Evolutionary conservation across 2,329 filamentous ascomycete species (phyloP), one percentile per base, ranked within the genome.

Genomic region (Aureobasidium sp.): DNA sequence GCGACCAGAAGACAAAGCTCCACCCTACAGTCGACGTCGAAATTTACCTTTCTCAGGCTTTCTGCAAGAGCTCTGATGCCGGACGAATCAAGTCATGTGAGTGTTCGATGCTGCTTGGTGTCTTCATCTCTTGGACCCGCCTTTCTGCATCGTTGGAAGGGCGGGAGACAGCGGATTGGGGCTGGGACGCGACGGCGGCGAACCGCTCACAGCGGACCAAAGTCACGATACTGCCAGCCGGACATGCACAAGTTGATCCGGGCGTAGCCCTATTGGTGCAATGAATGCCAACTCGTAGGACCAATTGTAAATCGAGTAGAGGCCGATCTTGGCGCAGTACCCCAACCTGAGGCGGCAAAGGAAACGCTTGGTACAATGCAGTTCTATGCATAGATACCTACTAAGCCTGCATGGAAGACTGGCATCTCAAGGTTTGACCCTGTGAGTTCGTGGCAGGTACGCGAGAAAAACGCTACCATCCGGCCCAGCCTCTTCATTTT

Each of bases 11-110:
- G 53, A 57, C 40, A 57, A 48, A 58, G 42, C 42, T 60, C 33
- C 57, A 50, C 57, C 31, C 49, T 56, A 52, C 52, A 61, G 64
- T 64, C 66, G 68, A 70, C 68, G 68, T 70, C 68, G 63, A 66
- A 67, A 60, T 70, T 69, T 67, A 62, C 66, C 64, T 64, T 60
- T 59, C 53, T 57, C 40, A 57, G 53, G 39, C 14, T 44, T 45
- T 44, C 63, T 67, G 66, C 64, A 68, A 60, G 64, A 65, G 62
- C 64, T 63, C 60, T 53, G 61, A 47, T 59, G 53, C 63, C 40
- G 22, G 27, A 35, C 47, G 39, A 33, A 39, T 42, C 24, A 59
- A 63, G 65, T 70, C 68, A 70, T 65, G 65, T 67, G 68, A 70
- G 63, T 61, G 61, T 57, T 61, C 63, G 49, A 40, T 60, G 61